Base-by-base conservation (phyloP, 2,329 filamentous ascomycete species). In the Acarospora socialis region DNA sequence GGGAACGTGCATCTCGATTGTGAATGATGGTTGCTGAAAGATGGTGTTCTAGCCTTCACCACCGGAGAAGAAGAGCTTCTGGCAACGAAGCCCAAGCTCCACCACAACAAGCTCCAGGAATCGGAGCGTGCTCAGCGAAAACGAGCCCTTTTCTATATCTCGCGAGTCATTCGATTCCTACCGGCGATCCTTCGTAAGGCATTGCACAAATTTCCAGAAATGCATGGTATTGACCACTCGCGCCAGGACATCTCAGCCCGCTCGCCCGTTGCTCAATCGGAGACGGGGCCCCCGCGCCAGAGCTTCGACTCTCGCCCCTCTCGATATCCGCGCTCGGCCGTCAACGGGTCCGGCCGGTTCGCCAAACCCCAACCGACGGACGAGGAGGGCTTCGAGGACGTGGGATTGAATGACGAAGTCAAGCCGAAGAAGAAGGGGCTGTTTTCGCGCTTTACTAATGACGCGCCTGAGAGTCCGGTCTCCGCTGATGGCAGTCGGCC, bases 121-220 rank as follows among this genome's bases (percentile, higher is more conserved):
- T 50, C 62, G 70, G 35, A 73, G 68, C 50, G 71, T 78, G 45
- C 63, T 81, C 37, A 74, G 76, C 46, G 83, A 92, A 40, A 86
- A 84, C 46, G 87, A 95, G 52, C 84, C 80, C 9, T 95, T 95
- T 53, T 83, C 80, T 41, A 95, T 95, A 53, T 93, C 86, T 21
- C 73, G 87, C 48, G 90, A 95, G 59, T 94, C 86, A 2, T 95
- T 95, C 50, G 90, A 95, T 54, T 93, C 86, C 3, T 95, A 95
- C 59, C 70, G 90, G 41, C 75, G 90, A 48, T 94, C 86, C 42
- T 95, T 95, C 62, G 87, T 93, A 69, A 46, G 78, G 65, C 9
- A n/a, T 21, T 8, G 14, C 22, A 27, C 24, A 14, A n/a, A n/a
- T n/a, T n/a, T n/a, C n/a, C n/a, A n/a, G n/a, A n/a, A n/a, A n/a